A percentile compares a stretch with the other conserved stretches of the same genome.
These are phyloP conservation scores for Aspergillus fructus DNA, from an alignment of 2,329 filamentous ascomycete species.

Conservation along the genomic window DNA sequence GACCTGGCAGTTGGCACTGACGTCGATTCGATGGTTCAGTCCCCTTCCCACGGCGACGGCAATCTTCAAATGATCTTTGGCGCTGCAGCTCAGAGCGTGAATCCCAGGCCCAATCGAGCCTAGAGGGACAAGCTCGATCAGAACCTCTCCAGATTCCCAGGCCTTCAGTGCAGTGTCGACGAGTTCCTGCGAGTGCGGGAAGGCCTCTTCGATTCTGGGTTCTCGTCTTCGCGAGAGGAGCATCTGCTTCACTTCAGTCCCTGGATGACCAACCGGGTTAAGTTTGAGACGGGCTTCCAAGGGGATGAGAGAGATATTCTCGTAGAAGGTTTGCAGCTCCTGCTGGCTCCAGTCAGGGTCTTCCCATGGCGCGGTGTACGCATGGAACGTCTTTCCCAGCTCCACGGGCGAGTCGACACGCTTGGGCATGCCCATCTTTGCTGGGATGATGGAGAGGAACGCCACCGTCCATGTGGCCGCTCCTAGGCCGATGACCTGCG, in stretches of 20 bases:
- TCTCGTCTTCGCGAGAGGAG: constrained; percentile 40
- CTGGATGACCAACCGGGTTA: constrained; percentile 42
- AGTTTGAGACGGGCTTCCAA: constrained; percentile 45
- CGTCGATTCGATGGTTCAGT: constrained; percentile 31
- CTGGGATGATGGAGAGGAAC: constrained; percentile 48
- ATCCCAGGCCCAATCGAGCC: constrained; percentile 35
- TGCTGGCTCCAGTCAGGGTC: constrained; percentile 52
- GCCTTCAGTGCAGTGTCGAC: constrained; percentile 33
- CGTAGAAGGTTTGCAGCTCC: constrained; percentile 49
- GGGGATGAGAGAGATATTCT: constrained; percentile 43
- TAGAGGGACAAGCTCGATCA: constrained; percentile 35
- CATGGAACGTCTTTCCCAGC: constrained; percentile 40
- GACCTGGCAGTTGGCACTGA: constrained; percentile 37
- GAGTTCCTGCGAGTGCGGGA: constrained; percentile 40
- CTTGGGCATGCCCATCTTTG: constrained; percentile 50
- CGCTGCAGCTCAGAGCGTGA: constrained; percentile 34
- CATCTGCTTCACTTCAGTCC: constrained; percentile 44
- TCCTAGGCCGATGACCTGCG: constrained; percentile 50
- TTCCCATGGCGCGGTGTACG: constrained; percentile 44
- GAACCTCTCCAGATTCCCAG: constrained; percentile 33
- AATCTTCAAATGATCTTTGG: constrained; percentile 27
- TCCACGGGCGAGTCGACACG: constrained; percentile 36
- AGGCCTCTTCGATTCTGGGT: constrained; percentile 43
- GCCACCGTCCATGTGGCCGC: constrained; percentile 54
- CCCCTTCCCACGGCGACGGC: constrained; percentile 33